Evolutionary conservation across 805 yeast genomes (phyloP).

Genomic region (Saturnispora galanensis): DNA sequence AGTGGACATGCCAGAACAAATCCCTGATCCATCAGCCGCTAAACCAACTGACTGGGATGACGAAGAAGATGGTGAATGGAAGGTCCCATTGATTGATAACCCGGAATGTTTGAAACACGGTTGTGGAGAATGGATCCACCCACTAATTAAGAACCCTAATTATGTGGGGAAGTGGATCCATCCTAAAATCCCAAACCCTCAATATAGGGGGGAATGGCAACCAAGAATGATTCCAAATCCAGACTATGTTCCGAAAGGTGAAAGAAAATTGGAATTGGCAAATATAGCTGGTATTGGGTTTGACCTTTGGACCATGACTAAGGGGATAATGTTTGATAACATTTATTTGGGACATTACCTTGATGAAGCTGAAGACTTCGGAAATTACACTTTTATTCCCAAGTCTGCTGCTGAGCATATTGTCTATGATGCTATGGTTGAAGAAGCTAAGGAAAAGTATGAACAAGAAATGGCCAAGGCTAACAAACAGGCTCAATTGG

Average conservation of each 20-base stretch:
- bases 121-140: constrained; percentile 77
- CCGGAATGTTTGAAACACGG: constrained; percentile 65
- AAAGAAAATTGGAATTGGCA: constrained; percentile 27
- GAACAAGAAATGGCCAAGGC: neutral
- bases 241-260: constrained; percentile 31
- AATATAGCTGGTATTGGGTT: constrained; percentile 77
- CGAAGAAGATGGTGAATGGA: constrained; percentile 83
- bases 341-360: constrained; percentile 78
- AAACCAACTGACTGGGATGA: constrained; percentile 83
- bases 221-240: constrained; percentile 66
- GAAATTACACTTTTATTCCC: constrained; percentile 60
- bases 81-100: constrained; percentile 57
- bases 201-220: constrained; percentile 69
- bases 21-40: constrained; percentile 57
- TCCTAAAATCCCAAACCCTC: constrained; percentile 62
- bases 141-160: constrained; percentile 53
- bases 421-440: constrained; percentile 11
- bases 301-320: constrained; percentile 83
- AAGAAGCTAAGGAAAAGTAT: neutral
- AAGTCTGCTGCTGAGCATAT: constrained; percentile 44
- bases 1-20: constrained; percentile 46
- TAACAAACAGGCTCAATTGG: neutral
- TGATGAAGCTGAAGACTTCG: constrained; percentile 75
- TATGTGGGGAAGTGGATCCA: constrained; percentile 74
- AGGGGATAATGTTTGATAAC: constrained; percentile 67